Evolutionary conservation across 139 green algal species (phyloP), one percentile per base, ranked within the genome.

Genomic region (Chlamydomonas asymmetrica): DNA sequence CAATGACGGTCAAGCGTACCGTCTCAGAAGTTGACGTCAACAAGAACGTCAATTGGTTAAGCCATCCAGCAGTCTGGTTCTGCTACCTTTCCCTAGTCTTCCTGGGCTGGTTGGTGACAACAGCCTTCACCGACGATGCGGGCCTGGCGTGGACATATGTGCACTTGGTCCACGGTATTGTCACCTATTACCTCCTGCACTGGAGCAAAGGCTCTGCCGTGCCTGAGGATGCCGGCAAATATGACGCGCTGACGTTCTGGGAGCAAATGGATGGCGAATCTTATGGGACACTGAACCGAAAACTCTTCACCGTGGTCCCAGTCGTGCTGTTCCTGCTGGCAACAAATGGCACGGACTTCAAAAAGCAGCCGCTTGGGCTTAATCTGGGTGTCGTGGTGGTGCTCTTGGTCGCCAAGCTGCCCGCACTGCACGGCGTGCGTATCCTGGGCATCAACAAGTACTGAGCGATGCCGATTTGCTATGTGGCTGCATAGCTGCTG

Each of bases 141-240:
- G 93, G 94, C 9, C 64, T 94, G 41, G 93, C 94, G 7, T 98
- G 94, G 94, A 97, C 93, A 3, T 96, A 93, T 35, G 84, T 93
- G 16, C 93, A 97, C 74, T 72, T 97, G 23, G 32, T 87, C 5
- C 94, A 98, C 60, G 92, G 90, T 25, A 73, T 91, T 22, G 60
- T 92, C 41, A 94, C 86, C 3, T 98, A 94, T 79, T 97, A 91
- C 75, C 73, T 97, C 8, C 73, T 98, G 35, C 94, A 98, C 85
- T 96, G 88, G 89, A 91, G 71, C 57, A 98, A 98, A 81, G 93
- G 91, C 31, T 91, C 87, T 2, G 88, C 90, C 52, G 89, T 92
- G 54, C 70, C 81, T 1, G 85, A 88, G 16, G 90, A 95, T 64
- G 90, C 96, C 73, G 94, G 93, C 56, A 90, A 92, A 63, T 97